Conservation (phyloP, 2,329 filamentous ascomycete species). For the Trichoderma koningiopsis region DNA sequence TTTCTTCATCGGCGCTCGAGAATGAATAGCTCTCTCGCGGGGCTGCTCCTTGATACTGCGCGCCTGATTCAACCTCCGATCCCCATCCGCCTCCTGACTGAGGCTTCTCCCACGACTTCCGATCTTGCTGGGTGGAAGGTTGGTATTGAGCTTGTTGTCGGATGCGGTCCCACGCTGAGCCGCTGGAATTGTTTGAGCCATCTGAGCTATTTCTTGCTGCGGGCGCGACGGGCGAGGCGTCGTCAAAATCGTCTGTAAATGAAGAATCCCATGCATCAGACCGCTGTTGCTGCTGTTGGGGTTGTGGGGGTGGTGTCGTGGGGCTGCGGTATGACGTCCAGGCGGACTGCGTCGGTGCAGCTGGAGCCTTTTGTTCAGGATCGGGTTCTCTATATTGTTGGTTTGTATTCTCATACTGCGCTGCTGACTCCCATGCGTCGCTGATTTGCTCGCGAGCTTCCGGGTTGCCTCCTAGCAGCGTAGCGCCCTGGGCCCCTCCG, state of each 20-base stretch:
- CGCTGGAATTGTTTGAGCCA: conserved; percentile 28
- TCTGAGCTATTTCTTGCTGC: conserved; percentile 33
- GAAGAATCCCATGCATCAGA: conserved; percentile 32
- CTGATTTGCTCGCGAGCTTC: conserved; percentile 27
- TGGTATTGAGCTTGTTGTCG: conserved; percentile 42
- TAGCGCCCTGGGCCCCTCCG: conserved; percentile 28
- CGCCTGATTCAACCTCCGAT: conserved; percentile 34
- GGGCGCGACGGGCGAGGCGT: conserved; percentile 48
- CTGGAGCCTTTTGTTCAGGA: conserved; percentile 9
- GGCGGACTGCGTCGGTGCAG: conserved; percentile 22
- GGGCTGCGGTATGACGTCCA: conserved; percentile 27
- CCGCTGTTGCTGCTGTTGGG: neutral
- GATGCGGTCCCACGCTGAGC: conserved; percentile 50
- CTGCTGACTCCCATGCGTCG: conserved; percentile 28
- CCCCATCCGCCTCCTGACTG: conserved; percentile 28
- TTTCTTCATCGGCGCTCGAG: conserved; percentile 42
- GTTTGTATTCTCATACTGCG: conserved; percentile 20
- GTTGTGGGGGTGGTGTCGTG: conserved; percentile 16
- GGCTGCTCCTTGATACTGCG: conserved; percentile 27
- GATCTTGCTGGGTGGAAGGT: conserved; percentile 31
- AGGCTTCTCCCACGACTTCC: conserved; percentile 28
- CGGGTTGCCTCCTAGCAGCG: conserved; percentile 25
- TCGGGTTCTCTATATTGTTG: conserved; percentile 18
- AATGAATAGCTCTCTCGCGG: conserved; percentile 40
- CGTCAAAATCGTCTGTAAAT: conserved; percentile 39